Percentiles rank a stretch among this genome's conserved stretches.
Evolutionary conservation across 371 early-diverging fungal genomes (phyloP).

Genomic region (Mucor plumbeus): DNA sequence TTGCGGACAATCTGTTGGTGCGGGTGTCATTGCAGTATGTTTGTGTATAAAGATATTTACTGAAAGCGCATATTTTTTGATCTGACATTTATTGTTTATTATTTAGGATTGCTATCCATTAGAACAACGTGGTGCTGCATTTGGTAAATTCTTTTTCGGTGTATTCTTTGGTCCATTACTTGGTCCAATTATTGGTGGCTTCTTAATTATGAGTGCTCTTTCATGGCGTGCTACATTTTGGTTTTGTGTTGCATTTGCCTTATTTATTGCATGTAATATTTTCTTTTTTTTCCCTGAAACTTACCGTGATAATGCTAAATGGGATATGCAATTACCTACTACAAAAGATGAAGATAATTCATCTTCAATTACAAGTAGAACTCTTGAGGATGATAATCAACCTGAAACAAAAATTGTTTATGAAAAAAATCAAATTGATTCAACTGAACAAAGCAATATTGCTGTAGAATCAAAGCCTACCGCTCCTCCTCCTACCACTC

Average conservation of each 20-base stretch:
- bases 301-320: slow-evolving; percentile 41
- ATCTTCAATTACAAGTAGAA: not conserved
- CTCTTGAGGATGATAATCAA: slow-evolving; percentile 10
- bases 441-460: not conserved
- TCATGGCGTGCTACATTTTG: slow-evolving; percentile 39
- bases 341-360: not conserved
- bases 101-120: slow-evolving; percentile 33
- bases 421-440: not conserved
- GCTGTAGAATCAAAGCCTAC: not conserved
- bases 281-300: slow-evolving; percentile 70
- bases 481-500: too few species aligned
- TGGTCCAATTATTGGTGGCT: slow-evolving; percentile 38
- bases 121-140: slow-evolving; percentile 38
- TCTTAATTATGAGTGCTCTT: slow-evolving; percentile 34
- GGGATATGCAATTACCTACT: slow-evolving; percentile 21
- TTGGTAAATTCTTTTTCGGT: slow-evolving; percentile 56
- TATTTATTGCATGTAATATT: slow-evolving; percentile 22
- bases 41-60: not conserved
- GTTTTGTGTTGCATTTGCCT: slow-evolving; percentile 38
- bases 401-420: not conserved
- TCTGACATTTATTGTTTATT: not conserved
- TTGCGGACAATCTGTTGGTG: slow-evolving; percentile 68
- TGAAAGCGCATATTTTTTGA: not conserved
- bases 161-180: slow-evolving; percentile 42
- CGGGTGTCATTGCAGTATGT: slow-evolving; percentile 36